phyloP scores from a whole-genome alignment of 257 asterid species.

The Nicotiana tomentosiformis region DNA sequence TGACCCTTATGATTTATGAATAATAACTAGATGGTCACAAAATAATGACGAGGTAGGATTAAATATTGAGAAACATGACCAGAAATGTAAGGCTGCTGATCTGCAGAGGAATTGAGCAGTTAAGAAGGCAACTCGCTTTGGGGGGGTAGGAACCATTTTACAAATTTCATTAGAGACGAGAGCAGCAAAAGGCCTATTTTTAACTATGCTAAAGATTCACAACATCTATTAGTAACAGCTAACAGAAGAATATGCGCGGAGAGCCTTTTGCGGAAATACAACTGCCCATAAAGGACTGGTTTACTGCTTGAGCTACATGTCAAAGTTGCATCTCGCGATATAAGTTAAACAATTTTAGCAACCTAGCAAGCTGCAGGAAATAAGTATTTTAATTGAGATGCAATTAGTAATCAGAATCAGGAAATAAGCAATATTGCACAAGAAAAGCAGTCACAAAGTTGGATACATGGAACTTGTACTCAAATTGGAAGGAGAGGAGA shows the following conservation, averaged over 20 bases:
- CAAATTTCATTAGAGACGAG: no score
- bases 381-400: neutral
- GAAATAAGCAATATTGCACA: neutral
- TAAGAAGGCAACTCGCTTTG: no score
- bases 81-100: no score
- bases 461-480: neutral
- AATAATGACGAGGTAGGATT: no score
- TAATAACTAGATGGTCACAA: neutral
- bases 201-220: neutral
- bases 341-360: neutral
- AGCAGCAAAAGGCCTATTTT: neutral
- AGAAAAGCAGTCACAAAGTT: neutral
- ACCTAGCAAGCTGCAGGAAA: neutral
- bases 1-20: neutral
- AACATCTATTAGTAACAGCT: neutral
- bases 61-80: no score
- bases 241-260: neutral
- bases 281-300: neutral
- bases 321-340: neutral
- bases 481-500: neutral
- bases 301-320: neutral
- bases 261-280: neutral
- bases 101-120: no score
- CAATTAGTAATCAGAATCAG: neutral
- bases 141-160: no score